Base-by-base conservation (phyloP, 2,329 filamentous ascomycete species). In the Decorospora gaudefroyi region DNA sequence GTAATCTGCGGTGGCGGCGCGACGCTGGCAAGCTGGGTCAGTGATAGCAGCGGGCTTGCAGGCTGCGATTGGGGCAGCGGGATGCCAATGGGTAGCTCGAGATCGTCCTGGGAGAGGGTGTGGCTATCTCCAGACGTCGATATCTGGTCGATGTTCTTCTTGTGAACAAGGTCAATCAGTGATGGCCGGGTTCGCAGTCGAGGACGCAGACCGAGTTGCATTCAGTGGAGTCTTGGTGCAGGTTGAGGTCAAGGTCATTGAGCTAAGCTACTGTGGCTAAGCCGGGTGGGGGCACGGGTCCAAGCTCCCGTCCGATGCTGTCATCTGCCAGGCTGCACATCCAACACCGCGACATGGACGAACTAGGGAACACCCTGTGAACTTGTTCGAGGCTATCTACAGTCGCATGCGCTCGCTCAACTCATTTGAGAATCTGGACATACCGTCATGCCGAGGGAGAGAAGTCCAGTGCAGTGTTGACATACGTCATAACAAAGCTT, bases 101-200 rank as follows among this genome's bases (percentile, higher is more conserved):
- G 49, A 53, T 64, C 58, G 55, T 59, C 59, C 44, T 61, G 54
- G 53, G 60, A 52, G 35, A 46, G 32, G 30, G 40, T 43, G 39
- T 42, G 40, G 18, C 38, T 55, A 39, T 49, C 52, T 52, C 46
- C 43, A 47, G 64, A 60, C 28, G 70, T 68, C 52, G 74, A 75
- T 63, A 73, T 64, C 44, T 70, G 65, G 51, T 78, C 73, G 52
- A 77, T 74, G 57, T 75, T 75, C 53, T 74, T 72, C 58, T 74
- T 72, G 46, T 72, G 70, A 56, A 86, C 76, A 58, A 86, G 75
- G 61, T 86, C 81, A 65, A 83, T 74, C 53, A 86, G 73, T 36
- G 82, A 86, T 39, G 81, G 79, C 57, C 81, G 79, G 66, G 76
- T 71, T 75, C 75, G 78, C 54, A 85, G 70, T 68, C 75, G 77